Base-by-base conservation (phyloP, 139 green algal species). In the Asterochloris erici region DNA sequence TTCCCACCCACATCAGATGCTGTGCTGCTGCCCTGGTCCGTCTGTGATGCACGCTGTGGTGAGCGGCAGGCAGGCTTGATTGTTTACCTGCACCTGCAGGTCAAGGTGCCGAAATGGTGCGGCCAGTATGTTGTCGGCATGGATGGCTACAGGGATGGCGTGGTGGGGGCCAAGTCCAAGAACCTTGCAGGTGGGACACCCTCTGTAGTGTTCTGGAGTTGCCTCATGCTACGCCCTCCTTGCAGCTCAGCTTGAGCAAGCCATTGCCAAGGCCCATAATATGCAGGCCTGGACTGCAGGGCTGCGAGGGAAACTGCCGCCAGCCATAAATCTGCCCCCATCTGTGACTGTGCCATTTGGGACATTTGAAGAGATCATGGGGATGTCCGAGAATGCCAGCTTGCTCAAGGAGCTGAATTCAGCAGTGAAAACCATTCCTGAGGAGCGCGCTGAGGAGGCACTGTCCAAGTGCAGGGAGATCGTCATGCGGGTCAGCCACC, bases 151-250 rank as follows among this genome's bases (percentile, higher is more conserved):
- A 86, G 83, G 62, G 80, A 95, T 74, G 94, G 91, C 27, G 89
- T 98, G 69, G 97, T 99, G 80, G 97, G 97, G 26, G 97, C 97
- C 83, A 99, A 99, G 91, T 94, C 89, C 77, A 95, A 95, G 74
- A 99, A 99, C 92, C 85, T 99, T 69, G 95, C 95, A 68, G 84
- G 84, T 84, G 64, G 66, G 66, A 71, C 19, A 71, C 21, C 66
- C n/a, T n/a, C n/a, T n/a, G n/a, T n/a, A n/a, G n/a, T n/a, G n/a
- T n/a, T n/a, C n/a, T n/a, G n/a, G n/a, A n/a, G n/a, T n/a, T n/a
- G n/a, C n/a, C n/a, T n/a, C n/a, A n/a, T n/a, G n/a, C n/a, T n/a
- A n/a, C n/a, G n/a, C n/a, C n/a, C 66, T 26, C 66, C 66, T 21
- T 2, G 17, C 66, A 71, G 66, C 66, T 71, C 21, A 21, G 17